These are phyloP conservation scores for Xylariaceae sp. DNA, from an alignment of 2,329 filamentous ascomycete species.

Conservation along the genomic window DNA sequence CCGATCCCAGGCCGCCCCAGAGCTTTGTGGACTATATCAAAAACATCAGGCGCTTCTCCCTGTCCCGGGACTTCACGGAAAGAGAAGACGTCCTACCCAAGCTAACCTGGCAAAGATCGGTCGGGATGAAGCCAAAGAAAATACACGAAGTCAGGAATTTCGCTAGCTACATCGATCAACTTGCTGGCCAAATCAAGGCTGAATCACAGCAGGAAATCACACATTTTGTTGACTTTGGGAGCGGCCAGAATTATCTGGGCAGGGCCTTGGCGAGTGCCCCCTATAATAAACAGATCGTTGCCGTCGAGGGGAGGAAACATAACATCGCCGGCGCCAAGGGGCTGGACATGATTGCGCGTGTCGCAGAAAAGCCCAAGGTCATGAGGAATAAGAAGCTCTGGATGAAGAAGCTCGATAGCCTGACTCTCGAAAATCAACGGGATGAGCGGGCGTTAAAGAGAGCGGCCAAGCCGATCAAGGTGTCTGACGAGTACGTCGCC, in stretches of 20 bases:
- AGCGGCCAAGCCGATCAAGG: slow-evolving; percentile 30
- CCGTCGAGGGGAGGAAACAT: slow-evolving; percentile 79
- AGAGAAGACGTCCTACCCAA: slow-evolving; percentile 43
- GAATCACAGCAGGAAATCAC: slow-evolving; percentile 59
- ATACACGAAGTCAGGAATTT: slow-evolving; percentile 90
- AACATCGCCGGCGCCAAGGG: slow-evolving; percentile 82
- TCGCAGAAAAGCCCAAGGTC: slow-evolving; percentile 66
- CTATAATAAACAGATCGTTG: slow-evolving; percentile 81
- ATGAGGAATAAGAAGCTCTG: slow-evolving; percentile 81
- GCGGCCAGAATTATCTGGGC: slow-evolving; percentile 93
- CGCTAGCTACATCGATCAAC: slow-evolving; percentile 69
- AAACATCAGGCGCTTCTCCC: slow-evolving; percentile 62
- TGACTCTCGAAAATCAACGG: slow-evolving; percentile 37
- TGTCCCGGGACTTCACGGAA: slow-evolving; percentile 56
- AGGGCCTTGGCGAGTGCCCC: slow-evolving; percentile 78
- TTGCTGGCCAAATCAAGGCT: slow-evolving; percentile 53
- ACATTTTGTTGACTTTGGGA: slow-evolving; percentile 92
- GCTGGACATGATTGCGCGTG: slow-evolving; percentile 75
- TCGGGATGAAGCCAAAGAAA: slow-evolving; percentile 97
- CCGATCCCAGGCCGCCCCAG: slow-evolving; percentile 37
- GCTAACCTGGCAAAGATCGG: slow-evolving; percentile 65
- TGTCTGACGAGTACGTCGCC: slow-evolving; percentile 28
- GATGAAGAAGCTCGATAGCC: slow-evolving; percentile 44
- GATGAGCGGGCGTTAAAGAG: slow-evolving; percentile 36
- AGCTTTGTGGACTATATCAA: slow-evolving; percentile 67